Evolutionary conservation across 169 alveolate genomes (phyloP).

Genomic region (Cryptosporidium viatorum): DNA sequence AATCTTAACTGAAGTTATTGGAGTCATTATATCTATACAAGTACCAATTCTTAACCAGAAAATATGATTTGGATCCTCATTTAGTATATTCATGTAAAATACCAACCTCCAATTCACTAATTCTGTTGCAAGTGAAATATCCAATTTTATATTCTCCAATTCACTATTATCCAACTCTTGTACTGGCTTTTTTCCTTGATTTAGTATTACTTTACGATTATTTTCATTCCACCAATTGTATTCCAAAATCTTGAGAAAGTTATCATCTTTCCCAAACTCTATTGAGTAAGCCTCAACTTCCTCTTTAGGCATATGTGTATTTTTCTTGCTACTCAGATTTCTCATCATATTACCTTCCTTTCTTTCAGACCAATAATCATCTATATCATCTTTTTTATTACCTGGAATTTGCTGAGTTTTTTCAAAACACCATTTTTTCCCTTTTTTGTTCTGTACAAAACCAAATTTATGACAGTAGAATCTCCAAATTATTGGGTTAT

Average conservation of each 20-base stretch:
- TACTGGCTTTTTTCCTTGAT: slow-evolving; percentile 36
- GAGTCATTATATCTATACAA: slow-evolving; percentile 51
- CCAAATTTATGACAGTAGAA: slow-evolving; percentile 61
- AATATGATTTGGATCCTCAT: slow-evolving; percentile 17
- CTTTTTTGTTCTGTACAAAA: slow-evolving; percentile 51
- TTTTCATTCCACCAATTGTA: slow-evolving; percentile 54
- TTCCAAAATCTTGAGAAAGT: slow-evolving; percentile 17
- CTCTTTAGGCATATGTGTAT: slow-evolving; percentile 25
- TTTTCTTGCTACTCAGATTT: neutral
- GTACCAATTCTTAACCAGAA: slow-evolving; percentile 65
- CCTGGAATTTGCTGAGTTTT: neutral
- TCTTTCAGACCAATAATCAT: neutral
- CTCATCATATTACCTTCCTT: neutral
- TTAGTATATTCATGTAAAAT: slow-evolving; percentile 46
- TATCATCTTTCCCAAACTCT: slow-evolving; percentile 33
- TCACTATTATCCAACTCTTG: neutral
- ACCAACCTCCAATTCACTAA: slow-evolving; percentile 72
- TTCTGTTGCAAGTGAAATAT: slow-evolving; percentile 58
- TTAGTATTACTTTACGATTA: neutral
- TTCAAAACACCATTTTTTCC: slow-evolving; percentile 24
- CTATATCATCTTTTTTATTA: neutral
- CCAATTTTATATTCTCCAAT: neutral
- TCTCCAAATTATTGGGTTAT: slow-evolving; percentile 67
- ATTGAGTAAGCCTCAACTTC: slow-evolving; percentile 42
- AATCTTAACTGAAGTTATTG: slow-evolving; percentile 57